Conservation (phyloP, 352 stramenopile species). For the Salisapilia sapeloensis region DNA sequence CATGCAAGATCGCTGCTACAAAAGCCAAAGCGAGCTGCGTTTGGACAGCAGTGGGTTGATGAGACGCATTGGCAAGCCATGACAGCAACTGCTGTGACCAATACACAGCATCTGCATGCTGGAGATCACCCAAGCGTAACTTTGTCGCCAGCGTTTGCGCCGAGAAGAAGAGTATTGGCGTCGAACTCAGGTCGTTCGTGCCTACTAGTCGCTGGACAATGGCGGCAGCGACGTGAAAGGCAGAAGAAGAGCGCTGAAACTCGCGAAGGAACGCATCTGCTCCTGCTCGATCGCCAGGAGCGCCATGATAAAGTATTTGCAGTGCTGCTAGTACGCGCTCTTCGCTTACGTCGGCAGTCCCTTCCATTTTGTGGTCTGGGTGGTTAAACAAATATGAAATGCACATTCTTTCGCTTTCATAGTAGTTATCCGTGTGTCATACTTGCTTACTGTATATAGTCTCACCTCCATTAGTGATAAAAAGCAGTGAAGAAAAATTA, state of each 20-base stretch:
- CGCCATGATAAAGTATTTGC: slow-evolving; percentile 35
- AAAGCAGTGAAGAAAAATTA: too few species aligned
- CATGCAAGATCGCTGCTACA: slow-evolving; percentile 13
- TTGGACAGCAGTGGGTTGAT: slow-evolving; percentile 42
- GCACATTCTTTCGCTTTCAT: too few species aligned
- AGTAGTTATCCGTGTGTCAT: too few species aligned
- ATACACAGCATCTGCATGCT: slow-evolving; percentile 8
- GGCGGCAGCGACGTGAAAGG: slow-evolving; percentile 40
- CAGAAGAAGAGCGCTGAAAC: slow-evolving; percentile 65
- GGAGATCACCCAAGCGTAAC: slow-evolving; percentile 31
- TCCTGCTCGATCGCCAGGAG: slow-evolving; percentile 34
- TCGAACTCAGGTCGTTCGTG: slow-evolving; percentile 3
- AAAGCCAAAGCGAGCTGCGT: slow-evolving; percentile 62
- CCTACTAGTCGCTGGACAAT: slow-evolving; percentile 4
- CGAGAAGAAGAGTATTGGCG: slow-evolving; percentile 59
- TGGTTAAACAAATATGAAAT: too few species aligned
- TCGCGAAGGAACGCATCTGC: slow-evolving; percentile 56
- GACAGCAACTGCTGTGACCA: slow-evolving; percentile 33
- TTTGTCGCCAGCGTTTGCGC: slow-evolving; percentile 74
- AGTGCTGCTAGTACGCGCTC: slow-evolving; percentile 21
- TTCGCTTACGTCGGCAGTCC: too few species aligned
- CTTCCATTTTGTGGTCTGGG: too few species aligned
- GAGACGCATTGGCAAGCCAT: slow-evolving; percentile 24
- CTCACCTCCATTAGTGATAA: too few species aligned
- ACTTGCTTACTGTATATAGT: too few species aligned